These are phyloP conservation scores for Dichomitus squalens DNA, from an alignment of 1,284 basidiomycete species.

Conservation along the genomic window DNA sequence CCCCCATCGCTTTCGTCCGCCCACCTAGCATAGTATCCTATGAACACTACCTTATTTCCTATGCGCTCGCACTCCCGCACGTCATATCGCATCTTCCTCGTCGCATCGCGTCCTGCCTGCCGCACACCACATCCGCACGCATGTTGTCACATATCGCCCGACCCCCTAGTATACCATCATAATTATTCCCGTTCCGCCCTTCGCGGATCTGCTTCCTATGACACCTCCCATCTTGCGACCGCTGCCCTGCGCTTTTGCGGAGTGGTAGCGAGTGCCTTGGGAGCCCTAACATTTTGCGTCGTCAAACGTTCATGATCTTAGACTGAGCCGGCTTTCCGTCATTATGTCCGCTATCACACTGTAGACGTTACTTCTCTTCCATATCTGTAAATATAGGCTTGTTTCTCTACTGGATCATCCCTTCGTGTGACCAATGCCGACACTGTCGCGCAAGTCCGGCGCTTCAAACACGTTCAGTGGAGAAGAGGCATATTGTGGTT, in stretches of 20 bases:
- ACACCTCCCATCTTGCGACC: not conserved
- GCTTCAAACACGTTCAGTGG: too few species aligned
- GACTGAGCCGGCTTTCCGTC: not conserved
- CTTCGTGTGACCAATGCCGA: too few species aligned
- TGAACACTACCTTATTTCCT: not conserved
- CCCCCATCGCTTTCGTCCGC: not conserved
- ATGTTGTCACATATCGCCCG: slow-evolving; percentile 6
- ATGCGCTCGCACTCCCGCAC: not conserved
- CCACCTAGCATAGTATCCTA: not conserved
- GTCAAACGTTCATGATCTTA: not conserved
- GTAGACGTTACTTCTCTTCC: not conserved
- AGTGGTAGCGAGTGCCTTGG: too few species aligned
- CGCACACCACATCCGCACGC: not conserved
- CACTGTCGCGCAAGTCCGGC: too few species aligned
- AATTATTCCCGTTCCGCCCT: not conserved
- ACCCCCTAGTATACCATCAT: not conserved
- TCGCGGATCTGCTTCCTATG: not conserved
- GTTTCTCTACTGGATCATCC: not conserved
- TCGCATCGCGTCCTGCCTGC: not conserved
- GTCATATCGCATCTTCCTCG: not conserved
- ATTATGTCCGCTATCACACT: not conserved
- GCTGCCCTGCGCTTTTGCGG: too few species aligned
- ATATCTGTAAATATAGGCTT: not conserved
- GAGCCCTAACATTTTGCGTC: too few species aligned
- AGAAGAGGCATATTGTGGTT: too few species aligned